Conservation (phyloP, 2,329 filamentous ascomycete species). For the Penicillium sp. region DNA sequence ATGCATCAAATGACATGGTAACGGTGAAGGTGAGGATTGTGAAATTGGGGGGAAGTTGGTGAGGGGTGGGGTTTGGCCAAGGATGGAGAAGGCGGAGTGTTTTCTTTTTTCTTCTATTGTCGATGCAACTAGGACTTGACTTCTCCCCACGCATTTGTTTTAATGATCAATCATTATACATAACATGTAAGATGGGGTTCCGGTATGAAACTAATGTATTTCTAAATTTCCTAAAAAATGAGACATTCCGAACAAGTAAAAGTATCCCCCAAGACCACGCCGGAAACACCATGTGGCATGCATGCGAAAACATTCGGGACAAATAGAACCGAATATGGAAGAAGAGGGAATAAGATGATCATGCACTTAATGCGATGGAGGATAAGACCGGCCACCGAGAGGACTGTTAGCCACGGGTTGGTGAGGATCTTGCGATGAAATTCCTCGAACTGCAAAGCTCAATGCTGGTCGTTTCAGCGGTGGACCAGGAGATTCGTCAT, state of each 20-base stretch:
- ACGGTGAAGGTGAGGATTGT: neutral
- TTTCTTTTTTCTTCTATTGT: neutral
- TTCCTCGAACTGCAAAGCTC: constrained; percentile 20
- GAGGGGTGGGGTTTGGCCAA: neutral
- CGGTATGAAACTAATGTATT: neutral
- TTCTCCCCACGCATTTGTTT: neutral
- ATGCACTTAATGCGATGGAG: neutral
- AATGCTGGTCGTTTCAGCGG: constrained; percentile 36
- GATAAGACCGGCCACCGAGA: constrained; percentile 11
- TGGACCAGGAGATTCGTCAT: constrained; percentile 46
- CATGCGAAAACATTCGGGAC: constrained; percentile 11
- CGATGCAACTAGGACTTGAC: neutral
- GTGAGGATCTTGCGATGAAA: constrained; percentile 23
- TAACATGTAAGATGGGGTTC: no score
- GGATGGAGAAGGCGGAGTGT: neutral
- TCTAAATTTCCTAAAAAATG: neutral
- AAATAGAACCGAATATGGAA: neutral
- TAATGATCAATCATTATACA: neutral
- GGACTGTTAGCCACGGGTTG: constrained; percentile 21
- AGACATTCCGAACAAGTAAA: neutral
- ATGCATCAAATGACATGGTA: constrained; percentile 70
- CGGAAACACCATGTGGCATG: constrained; percentile 19
- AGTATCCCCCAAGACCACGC: constrained; percentile 2
- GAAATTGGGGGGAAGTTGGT: neutral
- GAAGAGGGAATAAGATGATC: neutral